Base-by-base conservation (phyloP, 768 basidiomycete genomes). In the Amylocystis lapponica region DNA sequence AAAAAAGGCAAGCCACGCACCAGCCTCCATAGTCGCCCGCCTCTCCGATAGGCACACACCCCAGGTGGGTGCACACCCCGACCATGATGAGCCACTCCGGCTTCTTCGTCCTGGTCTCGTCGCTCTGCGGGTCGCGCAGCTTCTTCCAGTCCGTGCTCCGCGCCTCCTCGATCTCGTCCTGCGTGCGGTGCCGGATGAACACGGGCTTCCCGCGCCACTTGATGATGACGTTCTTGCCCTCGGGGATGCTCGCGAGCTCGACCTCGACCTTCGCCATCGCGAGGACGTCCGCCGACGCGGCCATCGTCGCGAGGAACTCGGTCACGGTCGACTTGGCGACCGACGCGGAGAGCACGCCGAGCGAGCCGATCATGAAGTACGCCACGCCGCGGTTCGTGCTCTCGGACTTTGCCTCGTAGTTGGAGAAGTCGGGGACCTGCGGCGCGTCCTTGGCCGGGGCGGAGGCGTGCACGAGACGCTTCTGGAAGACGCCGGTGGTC, bases 131-230 rank as follows among this genome's bases (percentile, higher is more conserved):
- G 60, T 99, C 96, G 47, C 96, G 78, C 48, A 99, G 74, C 22
- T 68, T 49, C 74, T 93, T 90, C 84, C 93, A 84, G 66, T 95
- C 82, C 45, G 76, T 69, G 29, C 65, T 57, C 66, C 88, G 83
- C 39, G 96, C 96, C 70, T 99, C 96, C 50, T 89, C 79, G 55
- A 99, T 88, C 73, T 99, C 96, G 43, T 73, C 76, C 44, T 74
- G 58, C 12, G 96, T 99, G 58, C 96, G 81, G 74, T 99, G 96
- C 53, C 96, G 81, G 64, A 99, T 92, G 75, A 98, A 98, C 42
- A 99, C 96, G 52, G 96, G 96, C 76, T 99, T 99, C 65, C 96
- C 96, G 60, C 96, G 88, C 96, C 96, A 99, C 74, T 97, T 93
- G 71, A 94, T 88, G 66, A 95, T 82, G 54, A 86, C 87, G 62